These are phyloP conservation scores for Metahyphopichia silvanorum DNA, from an alignment of 805 yeast genomes.

Conservation along the genomic window DNA sequence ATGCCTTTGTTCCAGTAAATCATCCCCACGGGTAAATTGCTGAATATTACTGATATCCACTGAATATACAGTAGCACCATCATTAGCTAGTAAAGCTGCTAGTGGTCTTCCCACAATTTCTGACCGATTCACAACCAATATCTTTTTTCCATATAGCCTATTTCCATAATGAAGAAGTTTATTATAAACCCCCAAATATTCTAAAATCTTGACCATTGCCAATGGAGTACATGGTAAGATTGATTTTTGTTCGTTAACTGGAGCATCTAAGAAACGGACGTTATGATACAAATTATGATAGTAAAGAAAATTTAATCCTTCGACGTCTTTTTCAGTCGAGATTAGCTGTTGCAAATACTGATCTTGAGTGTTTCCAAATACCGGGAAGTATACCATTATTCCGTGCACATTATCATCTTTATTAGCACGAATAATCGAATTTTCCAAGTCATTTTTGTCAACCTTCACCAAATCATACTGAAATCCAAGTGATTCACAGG, in stretches of 20 bases:
- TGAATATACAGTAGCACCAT: conserved; percentile 95
- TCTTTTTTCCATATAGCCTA: conserved; percentile 87
- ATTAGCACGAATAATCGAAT: conserved; percentile 78
- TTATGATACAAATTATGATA: conserved; percentile 95
- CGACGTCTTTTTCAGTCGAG: conserved; percentile 90
- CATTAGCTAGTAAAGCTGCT: conserved; percentile 94
- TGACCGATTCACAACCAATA: conserved; percentile 87
- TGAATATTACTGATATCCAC: conserved; percentile 86
- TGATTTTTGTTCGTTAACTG: conserved; percentile 65
- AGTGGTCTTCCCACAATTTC: conserved; percentile 97
- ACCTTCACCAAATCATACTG: conserved; percentile 72
- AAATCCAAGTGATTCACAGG: conserved; percentile 84
- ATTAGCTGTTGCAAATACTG: conserved; percentile 94
- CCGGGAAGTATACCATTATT: conserved; percentile 97
- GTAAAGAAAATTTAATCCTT: conserved; percentile 87
- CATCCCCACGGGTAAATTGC: conserved; percentile 91
- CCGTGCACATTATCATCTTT: conserved; percentile 75
- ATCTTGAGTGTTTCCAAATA: conserved; percentile 92
- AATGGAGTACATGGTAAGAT: conserved; percentile 96
- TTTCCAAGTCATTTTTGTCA: conserved; percentile 81
- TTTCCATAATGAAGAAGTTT: conserved; percentile 80
- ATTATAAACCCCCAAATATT: conserved; percentile 86
- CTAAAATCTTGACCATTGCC: conserved; percentile 90
- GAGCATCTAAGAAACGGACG: conserved; percentile 74
- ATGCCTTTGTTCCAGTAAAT: conserved; percentile 76